Evolutionary conservation across 441 rosid genomes (phyloP).

Genomic region (Manihot esculenta): DNA sequence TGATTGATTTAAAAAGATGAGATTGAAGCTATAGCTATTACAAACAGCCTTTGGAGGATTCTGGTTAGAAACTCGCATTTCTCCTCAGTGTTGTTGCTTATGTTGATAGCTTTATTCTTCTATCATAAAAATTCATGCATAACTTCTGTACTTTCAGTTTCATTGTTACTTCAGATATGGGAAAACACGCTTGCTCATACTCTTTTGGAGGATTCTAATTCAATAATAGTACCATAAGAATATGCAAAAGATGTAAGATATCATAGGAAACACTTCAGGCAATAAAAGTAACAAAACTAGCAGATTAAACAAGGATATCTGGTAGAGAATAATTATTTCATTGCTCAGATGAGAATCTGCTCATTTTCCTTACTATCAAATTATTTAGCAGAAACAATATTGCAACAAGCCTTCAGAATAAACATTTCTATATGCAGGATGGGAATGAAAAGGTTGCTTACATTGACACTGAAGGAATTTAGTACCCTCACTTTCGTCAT

Average conservation of each 20-base stretch:
- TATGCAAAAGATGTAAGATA: no score
- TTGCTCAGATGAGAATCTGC: no score
- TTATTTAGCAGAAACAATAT: not conserved
- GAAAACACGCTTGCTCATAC: conserved; percentile 96
- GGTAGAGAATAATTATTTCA: no score
- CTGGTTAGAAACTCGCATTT: conserved; percentile 43
- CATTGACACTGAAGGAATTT: conserved; percentile 88
- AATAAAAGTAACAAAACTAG: no score
- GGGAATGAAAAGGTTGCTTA: conserved; percentile 96
- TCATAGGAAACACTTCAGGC: no score
- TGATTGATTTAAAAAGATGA: conserved; percentile 54
- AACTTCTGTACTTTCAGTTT: conserved; percentile 1
- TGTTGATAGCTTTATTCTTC: not conserved
- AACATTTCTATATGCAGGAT: conserved; percentile 57
- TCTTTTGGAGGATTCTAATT: no score
- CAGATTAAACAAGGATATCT: no score
- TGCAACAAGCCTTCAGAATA: not conserved
- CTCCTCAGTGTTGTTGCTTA: not conserved
- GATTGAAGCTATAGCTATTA: conserved; percentile 68
- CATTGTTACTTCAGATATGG: conserved; percentile 59
- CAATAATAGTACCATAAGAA: no score
- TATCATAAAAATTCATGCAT: conserved; percentile 8
- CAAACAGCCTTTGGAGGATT: conserved; percentile 97
- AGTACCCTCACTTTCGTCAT: conserved; percentile 49
- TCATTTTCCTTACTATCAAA: no score